Base-by-base conservation (phyloP, 805 yeast genomes). In the Suhomyces faveliae region DNA sequence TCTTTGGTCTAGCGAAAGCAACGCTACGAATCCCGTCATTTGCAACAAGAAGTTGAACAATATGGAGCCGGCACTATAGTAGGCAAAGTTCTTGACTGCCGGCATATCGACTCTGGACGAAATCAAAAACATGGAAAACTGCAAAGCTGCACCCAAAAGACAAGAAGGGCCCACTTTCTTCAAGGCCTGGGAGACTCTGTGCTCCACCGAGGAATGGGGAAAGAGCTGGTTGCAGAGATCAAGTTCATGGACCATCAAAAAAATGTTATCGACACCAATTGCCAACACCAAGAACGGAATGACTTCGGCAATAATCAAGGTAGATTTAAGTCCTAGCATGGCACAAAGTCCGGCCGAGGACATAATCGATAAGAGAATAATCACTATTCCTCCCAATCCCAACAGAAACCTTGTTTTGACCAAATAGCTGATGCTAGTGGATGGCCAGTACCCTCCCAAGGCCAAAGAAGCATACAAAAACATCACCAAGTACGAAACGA, bases 251-350 rank as follows among this genome's bases (percentile, higher is more conserved):
- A 89, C 85, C 17, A 92, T 80, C 54, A 92, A 70, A 60, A 91
- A 94, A 21, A 92, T 87, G 63, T 92, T 92, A 67, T 92, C 99
- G 22, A 92, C 89, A n/a, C 99, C 99, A 47, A 92, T 84, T 0
- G 99, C 99, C 49, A 92, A 73, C 11, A 92, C 87, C 58, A 92
- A 71, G 61, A 92, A 92, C 8, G 98, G 98, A 27, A 92, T 92
- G 5, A 92, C 99, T 63, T 94, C 98, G 2, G 98, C 97, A 48
- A 92, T 89, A 54, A 92, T 91, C 38, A 92, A 71, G 0, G 98
- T 92, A 0, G 96, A 87, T 59, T 87, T 89, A 42, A 91, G 67
- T 0, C 94, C 95, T n/a, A 87, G 49, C 5, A 79, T 58, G 10
- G 94, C 79, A 66, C 89, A 87, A 4, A 89, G 56, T 0, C 98